A percentile compares a stretch with the other conserved stretches of the same genome.
phyloP scores from a whole-genome alignment of 441 rosid genomes.

The Pelargonium citronellum region DNA sequence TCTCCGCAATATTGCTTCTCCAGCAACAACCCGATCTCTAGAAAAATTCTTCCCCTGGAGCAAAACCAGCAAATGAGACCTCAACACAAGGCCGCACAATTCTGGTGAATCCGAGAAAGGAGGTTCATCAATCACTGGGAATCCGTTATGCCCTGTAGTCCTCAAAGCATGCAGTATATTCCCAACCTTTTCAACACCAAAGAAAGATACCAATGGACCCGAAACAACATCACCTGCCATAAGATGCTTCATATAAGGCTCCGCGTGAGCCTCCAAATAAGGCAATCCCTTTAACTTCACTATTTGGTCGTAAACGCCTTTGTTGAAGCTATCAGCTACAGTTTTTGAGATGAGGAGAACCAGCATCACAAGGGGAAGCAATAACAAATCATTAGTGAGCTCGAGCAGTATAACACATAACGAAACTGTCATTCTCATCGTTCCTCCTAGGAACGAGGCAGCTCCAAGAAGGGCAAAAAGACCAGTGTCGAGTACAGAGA shows the following conservation, averaged over 20 bases:
- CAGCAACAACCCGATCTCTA: conserved; percentile 31
- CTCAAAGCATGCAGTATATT: conserved; percentile 40
- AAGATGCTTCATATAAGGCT: conserved; percentile 56
- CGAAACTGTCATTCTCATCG: conserved; percentile 78
- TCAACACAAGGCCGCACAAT: conserved; percentile 58
- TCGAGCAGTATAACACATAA: conserved; percentile 63
- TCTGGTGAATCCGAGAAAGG: conserved; percentile 50
- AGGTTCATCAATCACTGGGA: conserved; percentile 58
- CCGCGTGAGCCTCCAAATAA: conserved; percentile 64
- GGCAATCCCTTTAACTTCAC: conserved; percentile 64
- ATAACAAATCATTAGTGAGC: conserved; percentile 51
- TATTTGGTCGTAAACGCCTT: conserved; percentile 63
- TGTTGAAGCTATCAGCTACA: conserved; percentile 60
- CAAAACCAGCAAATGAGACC: conserved; percentile 60
- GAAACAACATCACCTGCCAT: conserved; percentile 52
- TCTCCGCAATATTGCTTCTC: conserved; percentile 32
- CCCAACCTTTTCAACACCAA: conserved; percentile 47
- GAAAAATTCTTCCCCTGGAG: conserved; percentile 51
- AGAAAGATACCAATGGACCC: conserved; percentile 48
- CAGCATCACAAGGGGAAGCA: conserved; percentile 66
- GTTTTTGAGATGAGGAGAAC: conserved; percentile 58
- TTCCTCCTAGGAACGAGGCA: conserved; percentile 70
- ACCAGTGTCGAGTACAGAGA: conserved; percentile 52
- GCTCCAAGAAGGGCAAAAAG: conserved; percentile 64
- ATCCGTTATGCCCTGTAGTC: conserved; percentile 52